phyloP scores from a whole-genome alignment of 2,329 filamentous ascomycete genomes.

The Paraphaeosphaeria sporulosa region DNA sequence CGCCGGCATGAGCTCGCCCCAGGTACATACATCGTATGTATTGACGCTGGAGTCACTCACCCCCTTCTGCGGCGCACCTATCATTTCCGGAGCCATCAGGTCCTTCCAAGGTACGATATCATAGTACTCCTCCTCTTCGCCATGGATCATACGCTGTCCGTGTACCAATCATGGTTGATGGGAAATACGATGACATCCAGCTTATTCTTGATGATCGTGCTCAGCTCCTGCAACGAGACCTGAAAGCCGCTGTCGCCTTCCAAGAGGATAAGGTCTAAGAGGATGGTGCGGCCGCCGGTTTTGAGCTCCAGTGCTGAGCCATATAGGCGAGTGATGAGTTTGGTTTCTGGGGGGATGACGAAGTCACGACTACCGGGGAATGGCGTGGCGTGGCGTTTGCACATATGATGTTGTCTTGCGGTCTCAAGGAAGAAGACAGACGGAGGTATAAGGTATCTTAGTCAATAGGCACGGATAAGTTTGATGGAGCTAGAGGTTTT shows the following conservation, averaged over 20 bases:
- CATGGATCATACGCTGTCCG: constrained; percentile 51
- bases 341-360: too few relatives aligned
- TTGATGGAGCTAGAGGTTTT: constrained; percentile 9
- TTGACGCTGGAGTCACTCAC: constrained; percentile 47
- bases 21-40: constrained; percentile 51
- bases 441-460: constrained; percentile 60
- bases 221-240: constrained; percentile 48
- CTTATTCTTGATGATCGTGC: constrained; percentile 45
- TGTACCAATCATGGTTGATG: constrained; percentile 50
- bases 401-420: constrained; percentile 63
- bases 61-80: constrained; percentile 32
- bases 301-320: too few relatives aligned
- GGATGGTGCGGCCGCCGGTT: too few relatives aligned
- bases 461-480: constrained; percentile 49
- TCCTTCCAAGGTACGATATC: constrained; percentile 31
- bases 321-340: too few relatives aligned
- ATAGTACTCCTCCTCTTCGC: constrained; percentile 27
- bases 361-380: too few relatives aligned
- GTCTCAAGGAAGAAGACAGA: constrained; percentile 57
- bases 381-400: constrained; percentile 70
- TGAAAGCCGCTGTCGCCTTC: constrained; percentile 54
- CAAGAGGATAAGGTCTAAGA: too few relatives aligned
- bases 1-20: constrained; percentile 54
- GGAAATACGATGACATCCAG: constrained; percentile 45
- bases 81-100: constrained; percentile 21